phyloP scores from a whole-genome alignment of 345 rosid species.

The Camelina laxa region DNA sequence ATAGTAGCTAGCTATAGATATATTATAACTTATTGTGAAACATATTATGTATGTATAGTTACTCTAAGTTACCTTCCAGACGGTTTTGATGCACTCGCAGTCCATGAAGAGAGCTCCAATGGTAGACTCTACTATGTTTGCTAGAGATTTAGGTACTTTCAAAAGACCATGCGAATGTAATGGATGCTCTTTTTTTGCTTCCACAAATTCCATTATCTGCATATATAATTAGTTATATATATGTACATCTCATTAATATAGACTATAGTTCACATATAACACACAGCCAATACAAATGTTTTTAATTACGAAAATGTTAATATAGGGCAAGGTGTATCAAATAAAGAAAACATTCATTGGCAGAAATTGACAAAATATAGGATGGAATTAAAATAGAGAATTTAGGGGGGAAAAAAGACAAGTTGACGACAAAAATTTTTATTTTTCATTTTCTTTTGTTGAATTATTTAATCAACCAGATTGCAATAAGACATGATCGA shows the following conservation, averaged over 20 bases:
- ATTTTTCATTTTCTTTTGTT: neutral
- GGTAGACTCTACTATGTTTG: constrained; percentile 63
- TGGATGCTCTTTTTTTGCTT: constrained; percentile 52
- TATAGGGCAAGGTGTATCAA: neutral
- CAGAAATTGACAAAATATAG: neutral
- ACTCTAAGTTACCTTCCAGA: constrained; percentile 56
- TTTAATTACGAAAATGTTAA: neutral
- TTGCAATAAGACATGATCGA: neutral
- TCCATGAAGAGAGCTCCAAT: constrained; percentile 67
- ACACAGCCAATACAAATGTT: neutral
- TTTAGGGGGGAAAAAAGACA: neutral
- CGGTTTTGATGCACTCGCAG: constrained; percentile 44
- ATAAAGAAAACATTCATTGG: neutral
- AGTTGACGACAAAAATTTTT: neutral
- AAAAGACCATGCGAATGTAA: constrained; percentile 63
- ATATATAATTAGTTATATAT: neutral
- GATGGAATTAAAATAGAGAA: neutral
- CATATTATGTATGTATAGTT: neutral
- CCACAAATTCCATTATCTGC: constrained; percentile 56
- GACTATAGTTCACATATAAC: neutral
- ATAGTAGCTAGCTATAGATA: neutral
- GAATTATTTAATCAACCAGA: neutral
- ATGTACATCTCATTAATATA: neutral
- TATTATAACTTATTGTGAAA: neutral
- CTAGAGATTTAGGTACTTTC: constrained; percentile 61